These are phyloP conservation scores for Sisymbrium irio DNA, from an alignment of 345 rosid species.

Conservation along the genomic window DNA sequence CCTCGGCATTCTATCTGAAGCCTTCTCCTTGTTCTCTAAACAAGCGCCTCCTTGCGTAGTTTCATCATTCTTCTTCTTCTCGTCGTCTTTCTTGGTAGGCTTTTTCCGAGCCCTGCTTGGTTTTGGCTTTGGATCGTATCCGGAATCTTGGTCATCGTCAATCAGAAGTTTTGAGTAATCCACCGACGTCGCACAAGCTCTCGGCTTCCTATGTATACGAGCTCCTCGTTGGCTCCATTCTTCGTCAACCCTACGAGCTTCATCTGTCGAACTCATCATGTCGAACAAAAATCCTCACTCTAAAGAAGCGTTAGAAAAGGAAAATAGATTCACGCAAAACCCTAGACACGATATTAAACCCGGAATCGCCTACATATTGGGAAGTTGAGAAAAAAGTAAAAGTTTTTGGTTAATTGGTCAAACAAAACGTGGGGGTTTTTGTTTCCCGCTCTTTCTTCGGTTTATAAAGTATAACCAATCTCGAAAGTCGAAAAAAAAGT, in stretches of 20 bases:
- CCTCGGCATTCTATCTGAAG: background rate
- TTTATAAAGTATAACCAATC: background rate
- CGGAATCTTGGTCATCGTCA: background rate
- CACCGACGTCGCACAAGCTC: background rate
- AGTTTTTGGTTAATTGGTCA: background rate
- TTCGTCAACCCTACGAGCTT: background rate
- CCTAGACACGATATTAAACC: background rate
- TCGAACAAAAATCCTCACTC: background rate
- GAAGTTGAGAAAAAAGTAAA: background rate
- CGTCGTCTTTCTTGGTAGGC: background rate
- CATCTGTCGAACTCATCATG: slow-evolving; percentile 11
- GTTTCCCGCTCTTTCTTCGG: background rate
- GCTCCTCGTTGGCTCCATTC: background rate
- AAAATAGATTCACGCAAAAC: too few species aligned
- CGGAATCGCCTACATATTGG: background rate
- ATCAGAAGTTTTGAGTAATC: background rate
- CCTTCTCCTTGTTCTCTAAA: background rate
- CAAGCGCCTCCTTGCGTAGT: background rate
- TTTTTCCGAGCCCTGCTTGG: background rate
- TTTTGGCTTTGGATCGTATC: background rate
- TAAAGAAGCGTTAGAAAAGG: too few species aligned
- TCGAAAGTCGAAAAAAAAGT: background rate
- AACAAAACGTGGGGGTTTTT: background rate
- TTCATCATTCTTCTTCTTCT: background rate
- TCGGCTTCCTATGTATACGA: background rate